A percentile compares a stretch with the other conserved stretches of the same genome.
phyloP scores from a whole-genome alignment of 1,284 basidiomycete genomes.

The Cutaneotrichosporon arboriforme region DNA sequence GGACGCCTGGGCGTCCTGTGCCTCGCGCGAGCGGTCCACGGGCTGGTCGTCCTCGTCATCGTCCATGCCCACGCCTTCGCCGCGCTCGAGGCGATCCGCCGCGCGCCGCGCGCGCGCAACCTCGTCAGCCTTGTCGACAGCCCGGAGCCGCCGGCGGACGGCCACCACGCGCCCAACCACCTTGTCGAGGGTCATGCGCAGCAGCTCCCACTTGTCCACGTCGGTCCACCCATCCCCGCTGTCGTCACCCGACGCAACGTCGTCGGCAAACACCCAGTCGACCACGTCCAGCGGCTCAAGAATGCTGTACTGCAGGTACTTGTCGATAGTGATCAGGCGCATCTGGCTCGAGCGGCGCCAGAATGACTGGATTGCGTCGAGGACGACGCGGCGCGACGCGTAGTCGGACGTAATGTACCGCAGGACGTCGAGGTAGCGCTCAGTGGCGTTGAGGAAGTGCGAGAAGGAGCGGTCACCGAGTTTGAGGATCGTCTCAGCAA shows the following conservation, averaged over 20 bases:
- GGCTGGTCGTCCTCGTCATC: constrained; percentile 25
- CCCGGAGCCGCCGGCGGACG: constrained; percentile 64
- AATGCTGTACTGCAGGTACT: constrained; percentile 96
- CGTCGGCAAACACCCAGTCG: constrained; percentile 65
- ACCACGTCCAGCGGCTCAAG: constrained; percentile 91
- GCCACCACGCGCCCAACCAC: constrained; percentile 76
- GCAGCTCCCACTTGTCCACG: constrained; percentile 73
- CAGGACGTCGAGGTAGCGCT: constrained; percentile 86
- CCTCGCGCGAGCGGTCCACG: constrained; percentile 34
- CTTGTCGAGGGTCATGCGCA: constrained; percentile 73
- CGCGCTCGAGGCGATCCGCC: constrained; percentile 37
- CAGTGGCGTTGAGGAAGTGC: constrained; percentile 95
- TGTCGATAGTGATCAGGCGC: constrained; percentile 88
- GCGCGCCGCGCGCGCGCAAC: constrained; percentile 70
- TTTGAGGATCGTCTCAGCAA: constrained; percentile 81
- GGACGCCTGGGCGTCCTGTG: constrained; percentile 36
- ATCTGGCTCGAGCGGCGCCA: constrained; percentile 79
- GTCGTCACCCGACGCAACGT: constrained; percentile 42
- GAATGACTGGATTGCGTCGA: constrained; percentile 65
- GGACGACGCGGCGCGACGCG: constrained; percentile 56
- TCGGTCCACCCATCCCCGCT: constrained; percentile 49
- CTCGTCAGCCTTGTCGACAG: constrained; percentile 77
- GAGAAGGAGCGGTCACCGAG: constrained; percentile 95
- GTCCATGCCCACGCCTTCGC: constrained; percentile 36
- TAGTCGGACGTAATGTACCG: constrained; percentile 61